phyloP scores from a whole-genome alignment of 768 basidiomycete genomes.

The Auricularia sp. region DNA sequence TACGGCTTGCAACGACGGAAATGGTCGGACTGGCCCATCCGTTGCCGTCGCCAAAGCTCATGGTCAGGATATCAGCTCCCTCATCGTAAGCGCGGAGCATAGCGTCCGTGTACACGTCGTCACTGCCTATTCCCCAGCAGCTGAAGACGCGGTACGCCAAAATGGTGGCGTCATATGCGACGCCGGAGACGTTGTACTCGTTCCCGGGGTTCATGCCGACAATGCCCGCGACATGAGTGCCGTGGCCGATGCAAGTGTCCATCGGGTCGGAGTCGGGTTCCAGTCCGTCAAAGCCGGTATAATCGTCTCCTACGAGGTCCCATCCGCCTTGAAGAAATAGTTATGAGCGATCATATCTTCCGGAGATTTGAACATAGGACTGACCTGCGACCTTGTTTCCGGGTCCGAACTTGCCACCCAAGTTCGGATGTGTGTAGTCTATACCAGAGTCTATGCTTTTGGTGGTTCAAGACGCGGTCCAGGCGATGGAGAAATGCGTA shows the following conservation, averaged over 20 bases:
- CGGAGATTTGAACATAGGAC: neutral
- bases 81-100: conserved; percentile 42
- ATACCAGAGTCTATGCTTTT: conserved; percentile 20
- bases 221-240: conserved; percentile 28
- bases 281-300: conserved; percentile 32
- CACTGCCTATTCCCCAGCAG: conserved; percentile 40
- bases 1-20: conserved; percentile 48
- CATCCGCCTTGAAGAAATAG: conserved; percentile 2
- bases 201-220: conserved; percentile 56
- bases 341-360: neutral
- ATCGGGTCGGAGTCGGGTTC: conserved; percentile 27
- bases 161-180: conserved; percentile 51
- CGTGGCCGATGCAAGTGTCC: conserved; percentile 21
- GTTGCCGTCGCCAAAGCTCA: conserved; percentile 52
- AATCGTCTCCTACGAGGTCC: conserved; percentile 50
- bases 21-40: conserved; percentile 54
- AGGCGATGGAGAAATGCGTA: conserved; percentile 18
- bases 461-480: conserved; percentile 16
- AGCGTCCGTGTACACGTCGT: conserved; percentile 43
- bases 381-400: conserved; percentile 30
- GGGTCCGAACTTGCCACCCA: conserved; percentile 43
- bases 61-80: conserved; percentile 50
- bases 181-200: conserved; percentile 56
- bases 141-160: conserved; percentile 51
- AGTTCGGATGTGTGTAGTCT: conserved; percentile 48